Evolutionary conservation across 352 stramenopile genomes (phyloP), one percentile per base, ranked within the genome.

Genomic region (Globisporangium camurandrum): DNA sequence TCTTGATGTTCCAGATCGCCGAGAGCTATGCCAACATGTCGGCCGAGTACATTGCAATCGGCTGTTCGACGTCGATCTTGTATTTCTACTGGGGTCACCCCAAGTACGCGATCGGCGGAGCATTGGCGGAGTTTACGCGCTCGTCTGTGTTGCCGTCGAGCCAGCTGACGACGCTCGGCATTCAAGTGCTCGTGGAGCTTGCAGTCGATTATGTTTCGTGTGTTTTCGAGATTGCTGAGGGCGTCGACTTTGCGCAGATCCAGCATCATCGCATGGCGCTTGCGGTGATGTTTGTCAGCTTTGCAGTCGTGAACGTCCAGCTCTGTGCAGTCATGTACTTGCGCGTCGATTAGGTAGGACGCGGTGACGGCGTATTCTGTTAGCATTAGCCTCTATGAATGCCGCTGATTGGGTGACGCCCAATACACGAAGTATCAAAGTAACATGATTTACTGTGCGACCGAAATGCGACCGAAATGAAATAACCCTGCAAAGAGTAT

Each of bases 21-120:
- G 69, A 80, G 41, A 27, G 56, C 14, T 67, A 66, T 22, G 66
- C 66, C 38, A 66, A 74, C 33, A 80, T 80, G 66, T 73, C 71
- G 28, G 63, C 69, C 19, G 69, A 80, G 51, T 80, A 80, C 37
- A 69, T 80, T 26, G 64, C 66, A 0, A 75, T 80, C 30, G 66
- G 57, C 0, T 80, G 66, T 44, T 76, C 69, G 3, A 52, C 70
- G 47, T 73, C 54, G 3, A 67, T 69, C 9, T 41, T 73, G 2
- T 67, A 67, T 28, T 79, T 71, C 40, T 75, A 63, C 38, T 59
- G 51, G 16, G 57, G 52, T 0, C 65, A 77, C 37, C 42, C 61
- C 14, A 66, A 72, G 46, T 71, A 77, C 39, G 26, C 1, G 1
- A 17, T 46, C 8, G 33, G 36, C 4, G 33, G 23, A 19, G 10